A percentile compares a stretch with the other conserved stretches of the same genome.
Evolutionary conservation across 495 filamentous ascomycete species (phyloP).

Genomic region (Neurospora terricola): DNA sequence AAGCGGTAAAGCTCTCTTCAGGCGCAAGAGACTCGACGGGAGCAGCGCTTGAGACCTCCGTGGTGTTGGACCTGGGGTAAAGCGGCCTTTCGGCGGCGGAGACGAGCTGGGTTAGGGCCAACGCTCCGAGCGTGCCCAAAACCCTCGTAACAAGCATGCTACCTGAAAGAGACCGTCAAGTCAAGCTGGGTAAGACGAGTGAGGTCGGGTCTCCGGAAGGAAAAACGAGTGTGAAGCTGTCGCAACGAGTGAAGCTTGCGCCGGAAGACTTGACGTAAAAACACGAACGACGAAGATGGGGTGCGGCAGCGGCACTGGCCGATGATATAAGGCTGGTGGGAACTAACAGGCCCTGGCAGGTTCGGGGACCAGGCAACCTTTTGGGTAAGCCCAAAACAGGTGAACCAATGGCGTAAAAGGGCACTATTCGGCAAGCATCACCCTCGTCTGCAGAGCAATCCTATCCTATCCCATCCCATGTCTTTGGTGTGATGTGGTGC

Average conservation of each 20-base stretch:
- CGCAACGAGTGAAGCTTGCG: conserved; percentile 15
- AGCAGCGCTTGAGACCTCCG: background rate
- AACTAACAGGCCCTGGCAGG: background rate
- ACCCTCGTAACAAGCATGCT: conserved; percentile 22
- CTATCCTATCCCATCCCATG: background rate
- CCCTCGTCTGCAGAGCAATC: background rate
- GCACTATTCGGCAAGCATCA: conserved; percentile 7
- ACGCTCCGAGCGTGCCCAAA: conserved; percentile 13
- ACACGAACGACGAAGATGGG: background rate
- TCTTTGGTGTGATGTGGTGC: background rate
- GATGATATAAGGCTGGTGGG: conserved; percentile 20
- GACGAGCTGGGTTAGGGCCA: conserved; percentile 15
- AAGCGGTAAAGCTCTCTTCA: background rate
- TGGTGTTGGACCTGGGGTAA: conserved; percentile 8
- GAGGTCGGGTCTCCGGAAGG: conserved; percentile 2
- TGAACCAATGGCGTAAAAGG: conserved; percentile 12
- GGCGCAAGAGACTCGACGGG: background rate
- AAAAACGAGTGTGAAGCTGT: conserved; percentile 12
- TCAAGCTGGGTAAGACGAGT: conserved; percentile 9
- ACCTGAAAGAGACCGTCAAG: conserved; percentile 1
- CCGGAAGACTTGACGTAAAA: conserved; percentile 7
- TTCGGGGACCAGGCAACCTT: background rate
- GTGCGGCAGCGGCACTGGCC: conserved; percentile 11
- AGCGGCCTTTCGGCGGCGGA: conserved; percentile 5
- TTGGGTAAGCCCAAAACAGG: conserved; percentile 1